Evolutionary conservation across 1,284 basidiomycete species (phyloP).

Genomic region (Pterulicium gracile): DNA sequence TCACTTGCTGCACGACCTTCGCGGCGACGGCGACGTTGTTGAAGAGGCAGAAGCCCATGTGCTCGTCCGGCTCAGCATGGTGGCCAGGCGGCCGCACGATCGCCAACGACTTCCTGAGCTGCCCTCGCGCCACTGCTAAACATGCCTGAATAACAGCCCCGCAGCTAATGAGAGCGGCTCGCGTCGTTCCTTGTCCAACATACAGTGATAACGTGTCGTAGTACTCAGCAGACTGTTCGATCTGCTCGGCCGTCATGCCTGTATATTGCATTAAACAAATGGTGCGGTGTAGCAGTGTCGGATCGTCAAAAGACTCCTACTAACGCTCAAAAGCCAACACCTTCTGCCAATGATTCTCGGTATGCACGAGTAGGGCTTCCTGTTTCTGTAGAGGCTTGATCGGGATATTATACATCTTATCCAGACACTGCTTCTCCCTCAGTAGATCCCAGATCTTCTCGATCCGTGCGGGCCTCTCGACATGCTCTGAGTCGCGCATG

Average conservation of each 20-base stretch:
- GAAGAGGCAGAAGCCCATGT: conserved; percentile 99
- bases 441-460: conserved; percentile 67
- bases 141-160: conserved; percentile 92
- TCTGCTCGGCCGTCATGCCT: conserved; percentile 69
- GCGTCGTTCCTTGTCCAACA: conserved; percentile 78
- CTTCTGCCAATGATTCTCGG: conserved; percentile 84
- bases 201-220: conserved; percentile 91
- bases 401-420: conserved; percentile 70
- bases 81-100: conserved; percentile 97
- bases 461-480: conserved; percentile 86
- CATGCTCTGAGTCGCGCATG: conserved; percentile 44
- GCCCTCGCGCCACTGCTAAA: conserved; percentile 75
- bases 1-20: conserved; percentile 63
- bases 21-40: conserved; percentile 97
- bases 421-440: conserved; percentile 45
- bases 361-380: conserved; percentile 86
- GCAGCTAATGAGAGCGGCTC: conserved; percentile 80
- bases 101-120: conserved; percentile 84
- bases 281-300: conserved; percentile 6
- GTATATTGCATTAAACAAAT: conserved; percentile 10
- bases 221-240: conserved; percentile 62
- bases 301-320: conserved; percentile 22
- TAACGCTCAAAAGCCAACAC: conserved; percentile 70
- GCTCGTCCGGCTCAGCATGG: conserved; percentile 95
- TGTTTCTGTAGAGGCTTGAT: conserved; percentile 65